Conservation (phyloP, 2,329 filamentous ascomycete genomes). For the Alternaria sp. region DNA sequence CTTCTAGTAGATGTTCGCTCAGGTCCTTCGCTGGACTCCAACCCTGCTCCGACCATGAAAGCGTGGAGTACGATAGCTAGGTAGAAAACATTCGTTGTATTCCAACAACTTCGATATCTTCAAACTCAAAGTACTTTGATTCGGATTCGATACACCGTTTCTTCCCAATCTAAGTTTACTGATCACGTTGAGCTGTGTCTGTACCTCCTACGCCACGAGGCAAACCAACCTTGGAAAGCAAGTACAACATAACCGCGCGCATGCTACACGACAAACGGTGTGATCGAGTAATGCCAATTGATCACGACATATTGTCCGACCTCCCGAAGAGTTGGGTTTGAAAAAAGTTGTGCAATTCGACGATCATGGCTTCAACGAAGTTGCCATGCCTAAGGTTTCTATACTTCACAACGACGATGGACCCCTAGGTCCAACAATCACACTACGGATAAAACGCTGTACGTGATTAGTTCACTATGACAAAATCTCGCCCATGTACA, state of each 20-base stretch:
- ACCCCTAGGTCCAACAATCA: not conserved
- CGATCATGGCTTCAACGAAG: not conserved
- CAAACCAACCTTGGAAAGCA: not conserved
- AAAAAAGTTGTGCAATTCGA: not conserved
- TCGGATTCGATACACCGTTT: too few relatives aligned
- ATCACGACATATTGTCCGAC: accelerated
- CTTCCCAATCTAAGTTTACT: not conserved
- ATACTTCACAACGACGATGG: not conserved
- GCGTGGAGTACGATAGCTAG: not conserved
- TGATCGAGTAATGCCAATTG: not conserved
- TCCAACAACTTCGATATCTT: too few relatives aligned
- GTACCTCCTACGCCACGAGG: not conserved
- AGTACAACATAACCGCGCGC: not conserved
- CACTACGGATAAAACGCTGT: not conserved
- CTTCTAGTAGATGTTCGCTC: not conserved
- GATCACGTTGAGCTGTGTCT: not conserved
- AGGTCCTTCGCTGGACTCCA: not conserved
- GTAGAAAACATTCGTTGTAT: not conserved
- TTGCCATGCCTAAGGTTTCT: not conserved
- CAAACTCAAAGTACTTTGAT: too few relatives aligned
- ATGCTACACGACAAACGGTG: not conserved
- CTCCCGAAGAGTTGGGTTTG: not conserved
- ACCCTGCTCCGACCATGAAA: not conserved
- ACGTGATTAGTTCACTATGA: not conserved
- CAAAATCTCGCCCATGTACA: not conserved